A percentile compares a stretch with the other conserved stretches of the same genome.
Evolutionary conservation across 2,329 filamentous ascomycete genomes (phyloP).

Genomic region (Diaporthe humulicola): DNA sequence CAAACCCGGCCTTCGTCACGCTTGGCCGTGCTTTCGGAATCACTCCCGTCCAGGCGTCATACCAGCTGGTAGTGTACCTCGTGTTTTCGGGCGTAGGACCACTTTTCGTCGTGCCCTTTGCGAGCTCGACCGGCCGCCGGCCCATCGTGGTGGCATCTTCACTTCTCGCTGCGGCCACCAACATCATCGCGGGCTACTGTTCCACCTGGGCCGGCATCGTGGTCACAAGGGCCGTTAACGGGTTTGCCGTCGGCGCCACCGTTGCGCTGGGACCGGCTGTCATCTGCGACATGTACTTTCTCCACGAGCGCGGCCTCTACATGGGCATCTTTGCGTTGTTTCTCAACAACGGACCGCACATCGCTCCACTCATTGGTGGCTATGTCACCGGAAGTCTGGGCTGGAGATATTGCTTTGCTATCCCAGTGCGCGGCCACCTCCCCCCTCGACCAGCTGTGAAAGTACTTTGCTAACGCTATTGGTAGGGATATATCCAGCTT

Average conservation of each 20-base stretch:
- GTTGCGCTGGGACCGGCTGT: conserved; percentile 10
- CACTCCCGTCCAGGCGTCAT: conserved; percentile 5
- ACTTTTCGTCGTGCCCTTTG: conserved; percentile 5
- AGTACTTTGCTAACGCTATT: neutral
- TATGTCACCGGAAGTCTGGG: neutral
- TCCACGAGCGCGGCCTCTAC: conserved; percentile 3
- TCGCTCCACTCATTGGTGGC: conserved; percentile 14
- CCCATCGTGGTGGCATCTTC: neutral
- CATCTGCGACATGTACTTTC: conserved; percentile 19
- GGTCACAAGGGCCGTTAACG: neutral
- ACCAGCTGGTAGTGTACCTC: neutral
- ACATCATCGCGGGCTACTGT: conserved; percentile 12
- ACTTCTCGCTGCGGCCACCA: neutral
- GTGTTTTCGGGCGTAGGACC: conserved; percentile 7
- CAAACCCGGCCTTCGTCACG: conserved; percentile 1
- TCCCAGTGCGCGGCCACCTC: neutral
- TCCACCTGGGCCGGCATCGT: conserved; percentile 12
- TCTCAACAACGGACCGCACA: conserved; percentile 1
- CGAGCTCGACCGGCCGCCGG: neutral
- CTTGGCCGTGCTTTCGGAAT: neutral
- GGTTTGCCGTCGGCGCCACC: neutral
- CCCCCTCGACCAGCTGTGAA: too few species aligned
- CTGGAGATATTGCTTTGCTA: conserved; percentile 9
- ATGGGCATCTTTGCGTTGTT: conserved; percentile 6
- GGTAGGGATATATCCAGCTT: neutral